Conservation (phyloP, 2,329 filamentous ascomycete genomes). For the Anthostomella pinea region DNA sequence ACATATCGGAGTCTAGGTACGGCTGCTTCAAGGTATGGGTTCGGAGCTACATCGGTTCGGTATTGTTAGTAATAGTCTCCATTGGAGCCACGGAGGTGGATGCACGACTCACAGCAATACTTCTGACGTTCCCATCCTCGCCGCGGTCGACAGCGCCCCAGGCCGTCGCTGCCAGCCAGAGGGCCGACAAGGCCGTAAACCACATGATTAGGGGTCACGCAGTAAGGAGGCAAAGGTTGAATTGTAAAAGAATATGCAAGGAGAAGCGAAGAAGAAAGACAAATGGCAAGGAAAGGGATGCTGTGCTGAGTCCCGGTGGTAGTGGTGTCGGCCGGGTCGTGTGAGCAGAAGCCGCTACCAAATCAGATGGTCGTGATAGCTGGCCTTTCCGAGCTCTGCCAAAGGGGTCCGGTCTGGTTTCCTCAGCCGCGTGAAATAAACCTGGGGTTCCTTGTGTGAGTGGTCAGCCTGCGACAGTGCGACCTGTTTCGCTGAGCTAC, state of each 20-base stretch:
- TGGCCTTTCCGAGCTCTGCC: no score
- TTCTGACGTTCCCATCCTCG: constrained; percentile 53
- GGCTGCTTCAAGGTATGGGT: constrained; percentile 88
- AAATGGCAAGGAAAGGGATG: constrained; percentile 15
- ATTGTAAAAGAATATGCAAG: constrained; percentile 10
- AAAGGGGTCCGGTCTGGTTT: no score
- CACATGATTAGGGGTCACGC: constrained; percentile 23
- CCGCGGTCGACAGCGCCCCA: constrained; percentile 42
- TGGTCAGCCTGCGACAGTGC: no score
- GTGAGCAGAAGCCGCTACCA: no score
- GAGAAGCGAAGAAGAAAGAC: constrained; percentile 16
- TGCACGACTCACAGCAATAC: constrained; percentile 57
- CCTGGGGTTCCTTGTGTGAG: no score
- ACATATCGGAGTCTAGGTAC: constrained; percentile 96
- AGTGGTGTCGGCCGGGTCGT: no score
- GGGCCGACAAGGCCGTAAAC: constrained; percentile 30
- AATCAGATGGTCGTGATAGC: no score
- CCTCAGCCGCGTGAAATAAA: no score
- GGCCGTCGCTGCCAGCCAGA: constrained; percentile 36
- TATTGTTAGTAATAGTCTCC: constrained; percentile 10
- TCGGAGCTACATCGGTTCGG: constrained; percentile 66
- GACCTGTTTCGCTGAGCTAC: no score
- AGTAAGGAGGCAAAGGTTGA: constrained; percentile 8
- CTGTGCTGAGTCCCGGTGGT: no score
- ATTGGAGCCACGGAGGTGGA: neutral